These are phyloP conservation scores for Ormosia semicastrata DNA, from an alignment of 306 rosid species.

Conservation along the genomic window DNA sequence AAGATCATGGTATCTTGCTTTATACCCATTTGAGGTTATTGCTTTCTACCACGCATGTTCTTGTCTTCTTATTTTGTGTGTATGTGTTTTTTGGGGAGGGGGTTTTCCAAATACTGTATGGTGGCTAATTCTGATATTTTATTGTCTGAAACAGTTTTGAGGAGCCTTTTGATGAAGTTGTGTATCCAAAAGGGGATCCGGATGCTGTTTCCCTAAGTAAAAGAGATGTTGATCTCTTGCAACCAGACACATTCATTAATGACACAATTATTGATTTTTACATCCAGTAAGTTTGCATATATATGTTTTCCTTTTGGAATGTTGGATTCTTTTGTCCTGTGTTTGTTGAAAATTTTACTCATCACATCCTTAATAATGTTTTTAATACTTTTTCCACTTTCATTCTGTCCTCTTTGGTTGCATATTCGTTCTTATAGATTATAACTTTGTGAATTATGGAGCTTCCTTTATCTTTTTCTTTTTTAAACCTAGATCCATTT, in stretches of 20 bases:
- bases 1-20: slow-evolving; percentile 3
- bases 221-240: slow-evolving; percentile 94
- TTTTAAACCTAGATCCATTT: not conserved
- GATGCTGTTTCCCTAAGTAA: slow-evolving; percentile 90
- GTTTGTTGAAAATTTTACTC: not conserved
- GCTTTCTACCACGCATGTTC: not conserved
- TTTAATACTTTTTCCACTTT: not conserved
- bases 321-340: not conserved
- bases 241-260: slow-evolving; percentile 90
- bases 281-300: slow-evolving; percentile 66
- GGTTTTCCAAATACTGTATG: not conserved
- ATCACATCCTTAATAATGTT: not conserved
- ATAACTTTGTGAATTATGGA: slow-evolving; percentile 8
- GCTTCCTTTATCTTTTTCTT: not conserved
- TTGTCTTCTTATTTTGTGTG: not conserved
- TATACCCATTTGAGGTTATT: not conserved
- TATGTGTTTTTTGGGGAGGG: not conserved
- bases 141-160: slow-evolving; percentile 61
- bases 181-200: slow-evolving; percentile 91
- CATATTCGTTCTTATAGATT: not conserved
- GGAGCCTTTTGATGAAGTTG: slow-evolving; percentile 70
- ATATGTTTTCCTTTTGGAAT: not conserved
- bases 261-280: slow-evolving; percentile 93
- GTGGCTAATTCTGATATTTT: slow-evolving; percentile 23
- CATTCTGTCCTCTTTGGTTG: not conserved